phyloP scores from a whole-genome alignment of 2,329 filamentous ascomycete genomes.

The Ceratocystis albifundus region DNA sequence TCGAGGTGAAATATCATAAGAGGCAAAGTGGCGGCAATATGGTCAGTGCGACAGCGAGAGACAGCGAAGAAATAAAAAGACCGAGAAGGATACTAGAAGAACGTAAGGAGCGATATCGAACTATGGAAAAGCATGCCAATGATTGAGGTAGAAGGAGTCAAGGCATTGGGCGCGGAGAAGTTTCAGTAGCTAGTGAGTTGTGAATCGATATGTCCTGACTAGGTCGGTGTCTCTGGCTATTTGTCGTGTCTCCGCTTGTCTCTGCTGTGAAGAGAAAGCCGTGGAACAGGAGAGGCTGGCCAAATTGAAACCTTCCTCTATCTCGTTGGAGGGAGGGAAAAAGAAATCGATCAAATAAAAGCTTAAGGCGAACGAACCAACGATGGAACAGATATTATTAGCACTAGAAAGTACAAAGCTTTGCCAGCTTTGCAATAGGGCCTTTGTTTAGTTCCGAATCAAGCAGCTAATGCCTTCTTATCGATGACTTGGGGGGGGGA shows the following conservation, averaged over 20 bases:
- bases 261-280: not conserved
- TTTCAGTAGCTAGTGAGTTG: not conserved
- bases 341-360: not conserved
- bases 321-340: not conserved
- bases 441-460: too few species aligned
- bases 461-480: not conserved
- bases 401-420: too few species aligned
- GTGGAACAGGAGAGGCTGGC: not conserved
- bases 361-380: not conserved
- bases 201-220: not conserved
- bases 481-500: not conserved
- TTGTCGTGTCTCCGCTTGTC: not conserved
- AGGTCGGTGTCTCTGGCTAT: not conserved
- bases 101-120: not conserved
- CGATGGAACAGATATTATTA: too few species aligned
- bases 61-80: slow-evolving; percentile 9
- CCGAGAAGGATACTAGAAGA: slow-evolving; percentile 4
- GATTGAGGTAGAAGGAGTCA: not conserved
- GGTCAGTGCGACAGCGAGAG: slow-evolving; percentile 6
- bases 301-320: not conserved
- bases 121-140: not conserved
- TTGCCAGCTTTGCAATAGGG: too few species aligned
- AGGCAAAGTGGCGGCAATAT: slow-evolving; percentile 5
- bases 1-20: slow-evolving; percentile 8
- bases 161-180: slow-evolving; percentile 7